A percentile compares a stretch with the other conserved stretches of the same genome.
Evolutionary conservation across 805 yeast species (phyloP).

Genomic region (Phaffomyces opuntiae): DNA sequence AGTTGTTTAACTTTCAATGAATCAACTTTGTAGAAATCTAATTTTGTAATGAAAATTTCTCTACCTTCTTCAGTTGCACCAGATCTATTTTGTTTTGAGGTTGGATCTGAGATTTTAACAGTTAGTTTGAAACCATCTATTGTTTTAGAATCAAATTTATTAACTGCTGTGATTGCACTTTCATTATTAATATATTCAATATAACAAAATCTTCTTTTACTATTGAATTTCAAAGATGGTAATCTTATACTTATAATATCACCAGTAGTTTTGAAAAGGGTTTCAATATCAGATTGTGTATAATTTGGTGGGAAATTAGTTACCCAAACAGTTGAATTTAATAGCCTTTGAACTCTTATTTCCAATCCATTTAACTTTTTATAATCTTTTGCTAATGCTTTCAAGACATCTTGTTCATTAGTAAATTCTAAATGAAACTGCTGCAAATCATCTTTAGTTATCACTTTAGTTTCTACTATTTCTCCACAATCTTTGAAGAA

Average conservation of each 20-base stretch:
- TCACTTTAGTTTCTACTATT: constrained; percentile 30
- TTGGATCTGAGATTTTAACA: constrained; percentile 60
- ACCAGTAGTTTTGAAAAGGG: constrained; percentile 36
- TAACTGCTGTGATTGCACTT: constrained; percentile 40
- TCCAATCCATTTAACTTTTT: constrained; percentile 38
- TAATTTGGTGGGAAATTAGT: constrained; percentile 64
- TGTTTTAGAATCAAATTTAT: constrained; percentile 31
- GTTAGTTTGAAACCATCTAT: constrained; percentile 36
- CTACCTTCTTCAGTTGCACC: constrained; percentile 47
- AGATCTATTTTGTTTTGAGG: constrained; percentile 31
- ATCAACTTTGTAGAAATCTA: constrained; percentile 39
- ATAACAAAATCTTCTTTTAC: constrained; percentile 66
- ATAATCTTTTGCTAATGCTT: constrained; percentile 55
- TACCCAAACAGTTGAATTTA: constrained; percentile 56
- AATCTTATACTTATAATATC: constrained; percentile 45
- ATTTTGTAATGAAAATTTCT: constrained; percentile 48
- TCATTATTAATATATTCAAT: constrained; percentile 43
- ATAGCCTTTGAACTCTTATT: constrained; percentile 39
- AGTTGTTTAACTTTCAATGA: constrained; percentile 31
- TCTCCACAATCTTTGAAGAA: constrained; percentile 60
- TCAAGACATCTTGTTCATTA: constrained; percentile 37
- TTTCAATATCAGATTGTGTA: constrained; percentile 31
- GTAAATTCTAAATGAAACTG: constrained; percentile 57
- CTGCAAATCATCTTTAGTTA: constrained; percentile 11
- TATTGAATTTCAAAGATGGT: constrained; percentile 52